These are phyloP conservation scores for Aspergillus flavus DNA, from an alignment of 2,329 filamentous ascomycete species.

Conservation along the genomic window DNA sequence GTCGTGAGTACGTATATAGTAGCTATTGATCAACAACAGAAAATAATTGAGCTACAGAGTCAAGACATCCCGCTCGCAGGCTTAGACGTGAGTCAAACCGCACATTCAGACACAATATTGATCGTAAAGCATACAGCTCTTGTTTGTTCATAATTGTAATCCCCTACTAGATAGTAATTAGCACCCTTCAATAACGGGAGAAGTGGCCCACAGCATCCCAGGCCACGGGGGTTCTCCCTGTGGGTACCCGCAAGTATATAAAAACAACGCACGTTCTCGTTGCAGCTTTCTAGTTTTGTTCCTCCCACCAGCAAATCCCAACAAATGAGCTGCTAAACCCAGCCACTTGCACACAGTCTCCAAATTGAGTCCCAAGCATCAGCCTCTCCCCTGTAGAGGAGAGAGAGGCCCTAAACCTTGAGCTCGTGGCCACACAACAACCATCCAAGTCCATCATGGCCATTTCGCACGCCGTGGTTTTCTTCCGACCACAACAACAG, in stretches of 20 bases:
- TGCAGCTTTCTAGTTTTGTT: too few species aligned
- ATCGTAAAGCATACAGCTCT: not conserved
- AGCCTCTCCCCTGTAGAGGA: not conserved
- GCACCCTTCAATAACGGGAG: too few species aligned
- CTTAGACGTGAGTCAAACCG: not conserved
- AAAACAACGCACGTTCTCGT: too few species aligned
- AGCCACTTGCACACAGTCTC: not conserved
- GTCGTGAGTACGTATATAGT: too few species aligned
- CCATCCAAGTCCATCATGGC: not conserved
- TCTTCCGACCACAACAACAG: not conserved
- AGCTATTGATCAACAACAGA: too few species aligned
- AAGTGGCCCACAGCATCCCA: not conserved
- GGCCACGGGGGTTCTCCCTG: too few species aligned
- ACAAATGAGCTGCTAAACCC: not conserved
- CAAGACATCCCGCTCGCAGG: not conserved
- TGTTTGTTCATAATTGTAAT: not conserved
- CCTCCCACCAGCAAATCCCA: too few species aligned
- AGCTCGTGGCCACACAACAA: not conserved
- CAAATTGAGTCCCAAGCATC: not conserved
- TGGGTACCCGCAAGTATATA: too few species aligned
- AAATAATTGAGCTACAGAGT: not conserved
- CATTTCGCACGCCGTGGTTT: not conserved
- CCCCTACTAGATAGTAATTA: not conserved
- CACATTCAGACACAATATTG: not conserved
- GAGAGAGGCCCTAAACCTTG: not conserved